Conservation (phyloP, 2,329 filamentous ascomycete species). For the Talaromyces sp. region DNA sequence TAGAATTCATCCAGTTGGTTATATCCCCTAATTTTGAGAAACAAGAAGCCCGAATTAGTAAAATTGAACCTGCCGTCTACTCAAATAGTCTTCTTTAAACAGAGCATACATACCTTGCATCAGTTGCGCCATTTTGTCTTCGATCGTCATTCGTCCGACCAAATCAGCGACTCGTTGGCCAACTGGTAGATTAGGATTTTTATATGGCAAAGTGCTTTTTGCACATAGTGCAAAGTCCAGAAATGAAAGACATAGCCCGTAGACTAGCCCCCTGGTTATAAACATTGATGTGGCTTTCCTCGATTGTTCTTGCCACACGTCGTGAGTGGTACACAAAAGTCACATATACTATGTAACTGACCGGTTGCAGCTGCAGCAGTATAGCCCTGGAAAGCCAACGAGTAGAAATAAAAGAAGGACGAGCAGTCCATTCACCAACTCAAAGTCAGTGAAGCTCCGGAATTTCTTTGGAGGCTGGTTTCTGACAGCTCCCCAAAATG, state of each 20-base stretch:
- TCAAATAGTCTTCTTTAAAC: background rate
- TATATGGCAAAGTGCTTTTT: conserved; percentile 45
- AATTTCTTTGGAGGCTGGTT: background rate
- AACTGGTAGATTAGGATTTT: conserved; percentile 56
- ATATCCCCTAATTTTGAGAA: conserved; percentile 50
- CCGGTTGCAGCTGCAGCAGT: too few relatives aligned
- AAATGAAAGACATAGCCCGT: background rate
- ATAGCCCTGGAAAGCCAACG: background rate
- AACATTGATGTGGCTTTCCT: background rate
- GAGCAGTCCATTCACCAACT: background rate
- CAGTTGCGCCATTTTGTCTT: conserved; percentile 67
- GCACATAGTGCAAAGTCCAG: conserved; percentile 2
- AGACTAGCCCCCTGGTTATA: background rate
- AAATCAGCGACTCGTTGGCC: conserved; percentile 63
- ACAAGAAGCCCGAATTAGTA: background rate
- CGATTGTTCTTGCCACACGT: background rate
- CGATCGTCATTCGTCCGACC: conserved; percentile 65
- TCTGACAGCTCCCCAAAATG: background rate
- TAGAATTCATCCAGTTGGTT: conserved; percentile 67
- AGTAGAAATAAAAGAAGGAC: background rate
- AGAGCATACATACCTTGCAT: conserved; percentile 46
- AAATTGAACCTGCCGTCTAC: background rate
- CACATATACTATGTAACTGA: background rate
- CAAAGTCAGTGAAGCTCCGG: background rate
- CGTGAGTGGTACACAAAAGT: background rate